These are phyloP conservation scores for Powellomyces hirtus DNA, from an alignment of 192 early-diverging fungal genomes.

Conservation along the genomic window DNA sequence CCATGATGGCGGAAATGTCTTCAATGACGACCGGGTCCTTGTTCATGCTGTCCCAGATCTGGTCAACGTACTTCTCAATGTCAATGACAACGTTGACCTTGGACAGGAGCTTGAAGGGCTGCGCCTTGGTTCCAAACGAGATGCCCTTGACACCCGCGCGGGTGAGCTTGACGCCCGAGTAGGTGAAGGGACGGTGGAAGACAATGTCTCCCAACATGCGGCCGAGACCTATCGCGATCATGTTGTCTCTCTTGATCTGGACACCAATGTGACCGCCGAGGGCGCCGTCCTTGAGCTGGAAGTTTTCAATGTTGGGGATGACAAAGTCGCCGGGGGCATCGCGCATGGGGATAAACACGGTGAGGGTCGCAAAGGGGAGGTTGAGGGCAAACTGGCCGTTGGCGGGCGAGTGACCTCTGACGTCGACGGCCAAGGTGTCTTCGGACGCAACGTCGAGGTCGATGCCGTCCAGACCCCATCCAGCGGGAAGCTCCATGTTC, in stretches of 20 bases:
- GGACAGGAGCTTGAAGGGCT: constrained; percentile 17
- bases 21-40: constrained; percentile 2
- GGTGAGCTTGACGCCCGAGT: background rate
- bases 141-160: constrained; percentile 5
- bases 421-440: constrained; percentile 11
- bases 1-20: constrained; percentile 10
- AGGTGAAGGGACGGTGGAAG: constrained; percentile 14
- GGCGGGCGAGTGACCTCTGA: constrained; percentile 24
- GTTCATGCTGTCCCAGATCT: constrained; percentile 4
- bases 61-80: background rate
- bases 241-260: background rate
- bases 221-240: constrained; percentile 10
- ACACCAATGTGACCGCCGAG: constrained; percentile 10
- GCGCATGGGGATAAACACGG: background rate
- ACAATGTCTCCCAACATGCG: constrained; percentile 10
- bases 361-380: constrained; percentile 13
- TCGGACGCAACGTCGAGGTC: constrained; percentile 8
- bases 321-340: background rate
- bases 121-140: constrained; percentile 23
- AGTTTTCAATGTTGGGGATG: constrained; percentile 18
- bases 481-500: constrained; percentile 11
- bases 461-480: constrained; percentile 22
- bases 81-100: constrained; percentile 10
- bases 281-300: constrained; percentile 16
- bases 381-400: constrained; percentile 21